Percentiles rank a stretch among this genome's conserved stretches.
phyloP scores from a whole-genome alignment of 208 protist species.

The Sergeia podlipaevii region DNA sequence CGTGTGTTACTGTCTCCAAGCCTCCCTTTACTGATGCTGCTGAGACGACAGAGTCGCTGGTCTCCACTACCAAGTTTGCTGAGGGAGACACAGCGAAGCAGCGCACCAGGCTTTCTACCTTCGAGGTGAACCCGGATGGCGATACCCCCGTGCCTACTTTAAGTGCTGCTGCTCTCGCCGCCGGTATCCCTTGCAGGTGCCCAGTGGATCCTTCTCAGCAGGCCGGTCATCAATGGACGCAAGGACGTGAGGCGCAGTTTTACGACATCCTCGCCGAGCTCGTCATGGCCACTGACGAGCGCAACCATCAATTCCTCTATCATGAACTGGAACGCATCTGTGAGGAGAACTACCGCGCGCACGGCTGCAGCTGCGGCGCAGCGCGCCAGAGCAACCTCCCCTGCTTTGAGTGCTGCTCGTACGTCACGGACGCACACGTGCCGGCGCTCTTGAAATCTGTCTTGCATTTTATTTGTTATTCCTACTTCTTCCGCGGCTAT shows the following conservation, averaged over 20 bases:
- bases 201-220: no score
- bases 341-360: conserved; percentile 26
- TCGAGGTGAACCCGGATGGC: background rate
- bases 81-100: no score
- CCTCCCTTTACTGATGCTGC: background rate
- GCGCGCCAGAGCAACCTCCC: background rate
- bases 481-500: conserved; percentile 44
- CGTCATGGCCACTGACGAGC: conserved; percentile 57
- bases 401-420: conserved; percentile 31
- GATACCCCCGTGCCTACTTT: background rate
- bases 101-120: no score
- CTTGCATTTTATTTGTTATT: conserved; percentile 44
- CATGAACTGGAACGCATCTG: conserved; percentile 19
- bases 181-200: no score
- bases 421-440: conserved; percentile 50
- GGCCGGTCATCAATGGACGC: conserved; percentile 47
- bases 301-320: conserved; percentile 28
- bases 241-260: conserved; percentile 25
- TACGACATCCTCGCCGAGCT: conserved; percentile 52
- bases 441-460: conserved; percentile 46
- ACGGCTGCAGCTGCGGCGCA: conserved; percentile 33
- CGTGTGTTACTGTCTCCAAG: conserved; percentile 5
- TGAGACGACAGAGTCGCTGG: background rate
- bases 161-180: no score
- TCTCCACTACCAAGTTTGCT: no score